phyloP scores from a whole-genome alignment of 495 filamentous ascomycete genomes.

The Penicillium manginii region DNA sequence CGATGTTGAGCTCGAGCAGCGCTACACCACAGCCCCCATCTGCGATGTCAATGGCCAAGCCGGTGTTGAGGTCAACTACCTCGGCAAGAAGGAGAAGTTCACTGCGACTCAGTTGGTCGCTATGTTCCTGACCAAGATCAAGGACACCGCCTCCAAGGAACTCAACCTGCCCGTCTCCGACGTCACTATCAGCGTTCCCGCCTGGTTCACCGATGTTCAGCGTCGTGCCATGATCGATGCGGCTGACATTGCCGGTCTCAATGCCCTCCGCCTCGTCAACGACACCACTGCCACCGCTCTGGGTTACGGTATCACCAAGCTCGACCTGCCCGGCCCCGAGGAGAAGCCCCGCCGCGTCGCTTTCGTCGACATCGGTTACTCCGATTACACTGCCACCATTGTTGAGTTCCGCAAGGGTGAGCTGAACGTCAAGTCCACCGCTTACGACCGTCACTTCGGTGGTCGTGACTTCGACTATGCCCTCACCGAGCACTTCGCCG shows the following conservation, averaged over 20 bases:
- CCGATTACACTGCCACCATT: constrained; percentile 90
- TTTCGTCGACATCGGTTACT: constrained; percentile 96
- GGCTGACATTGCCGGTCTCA: constrained; percentile 91
- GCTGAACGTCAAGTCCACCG: constrained; percentile 88
- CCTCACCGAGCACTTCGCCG: constrained; percentile 89
- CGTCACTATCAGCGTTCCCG: constrained; percentile 89
- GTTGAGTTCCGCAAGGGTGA: constrained; percentile 98
- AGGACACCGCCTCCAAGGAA: constrained; percentile 82
- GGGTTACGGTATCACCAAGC: constrained; percentile 96
- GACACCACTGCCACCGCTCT: constrained; percentile 96
- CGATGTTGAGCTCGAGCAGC: constrained; percentile 87
- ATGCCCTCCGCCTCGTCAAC: constrained; percentile 92
- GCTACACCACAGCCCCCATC: constrained; percentile 85
- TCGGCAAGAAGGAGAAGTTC: constrained; percentile 94
- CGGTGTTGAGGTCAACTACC: constrained; percentile 90
- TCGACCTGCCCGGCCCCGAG: constrained; percentile 83
- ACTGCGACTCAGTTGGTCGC: constrained; percentile 86
- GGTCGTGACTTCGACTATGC: constrained; percentile 97
- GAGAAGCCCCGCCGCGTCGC: constrained; percentile 92
- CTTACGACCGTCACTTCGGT: constrained; percentile 95
- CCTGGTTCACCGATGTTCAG: constrained; percentile 97
- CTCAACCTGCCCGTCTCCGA: constrained; percentile 93
- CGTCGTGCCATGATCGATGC: constrained; percentile 88
- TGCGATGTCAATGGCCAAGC: constrained; percentile 92
- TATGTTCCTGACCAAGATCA: constrained; percentile 96